Percentiles rank a stretch among this genome's conserved stretches.
phyloP scores from a whole-genome alignment of 2,329 filamentous ascomycete genomes.

The Blastomyces gilchristii region DNA sequence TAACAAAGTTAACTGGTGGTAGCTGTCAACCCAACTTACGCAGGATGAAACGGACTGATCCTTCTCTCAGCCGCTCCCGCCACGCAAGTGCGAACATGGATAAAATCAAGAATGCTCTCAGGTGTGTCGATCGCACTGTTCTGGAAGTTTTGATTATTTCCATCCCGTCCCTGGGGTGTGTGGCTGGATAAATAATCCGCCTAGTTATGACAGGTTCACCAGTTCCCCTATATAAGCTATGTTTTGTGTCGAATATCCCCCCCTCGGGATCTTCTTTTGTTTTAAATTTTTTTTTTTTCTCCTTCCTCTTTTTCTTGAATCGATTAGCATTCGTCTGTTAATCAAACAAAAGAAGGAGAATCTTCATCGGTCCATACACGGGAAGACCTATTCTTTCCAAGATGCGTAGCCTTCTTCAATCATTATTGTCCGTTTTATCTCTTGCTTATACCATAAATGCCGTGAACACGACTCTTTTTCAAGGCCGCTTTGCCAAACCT shows the following conservation, averaged over 20 bases:
- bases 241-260: too few species aligned
- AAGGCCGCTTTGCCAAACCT: neutral
- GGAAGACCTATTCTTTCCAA: neutral
- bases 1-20: neutral
- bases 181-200: neutral
- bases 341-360: neutral
- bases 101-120: neutral
- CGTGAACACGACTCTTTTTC: neutral
- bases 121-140: neutral
- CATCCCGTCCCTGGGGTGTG: neutral
- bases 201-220: too few species aligned
- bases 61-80: neutral
- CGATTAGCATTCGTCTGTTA: too few species aligned
- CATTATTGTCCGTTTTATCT: neutral
- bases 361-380: neutral
- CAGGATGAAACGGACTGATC: neutral
- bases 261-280: too few species aligned
- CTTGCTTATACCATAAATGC: neutral
- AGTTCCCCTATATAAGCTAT: too few species aligned
- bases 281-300: neutral
- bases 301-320: neutral
- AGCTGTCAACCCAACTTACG: neutral
- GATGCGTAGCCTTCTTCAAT: neutral
- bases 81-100: neutral
- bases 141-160: neutral